phyloP scores from a whole-genome alignment of 1,284 basidiomycete genomes.

The Irpex rosettiformis region DNA sequence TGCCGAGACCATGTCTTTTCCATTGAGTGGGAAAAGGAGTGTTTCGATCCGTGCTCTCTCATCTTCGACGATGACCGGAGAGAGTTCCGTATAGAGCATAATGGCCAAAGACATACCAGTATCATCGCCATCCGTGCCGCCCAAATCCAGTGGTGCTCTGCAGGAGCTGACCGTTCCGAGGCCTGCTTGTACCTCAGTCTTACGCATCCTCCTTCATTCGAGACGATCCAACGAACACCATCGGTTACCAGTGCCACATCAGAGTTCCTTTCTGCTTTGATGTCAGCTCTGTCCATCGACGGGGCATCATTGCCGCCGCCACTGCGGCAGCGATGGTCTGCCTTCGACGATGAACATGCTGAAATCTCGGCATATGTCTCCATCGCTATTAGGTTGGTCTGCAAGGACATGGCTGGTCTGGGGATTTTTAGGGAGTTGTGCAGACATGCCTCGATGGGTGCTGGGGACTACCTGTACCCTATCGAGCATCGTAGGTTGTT shows the following conservation, averaged over 20 bases:
- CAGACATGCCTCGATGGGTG: conserved; percentile 33
- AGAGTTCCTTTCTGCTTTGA: conserved; percentile 18
- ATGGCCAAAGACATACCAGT: conserved; percentile 21
- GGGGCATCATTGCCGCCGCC: conserved; percentile 2
- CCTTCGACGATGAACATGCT: conserved; percentile 25
- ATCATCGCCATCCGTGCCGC: conserved; percentile 43
- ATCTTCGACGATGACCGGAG: conserved; percentile 42
- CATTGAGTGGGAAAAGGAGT: conserved; percentile 47
- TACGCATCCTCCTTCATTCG: conserved; percentile 42
- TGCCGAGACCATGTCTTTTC: conserved; percentile 53
- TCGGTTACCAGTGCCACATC: conserved; percentile 19
- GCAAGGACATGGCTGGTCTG: conserved; percentile 31
- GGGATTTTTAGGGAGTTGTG: conserved; percentile 37
- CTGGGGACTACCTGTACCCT: conserved; percentile 32
- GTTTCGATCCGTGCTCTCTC: conserved; percentile 22
- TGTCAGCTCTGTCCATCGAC: not conserved
- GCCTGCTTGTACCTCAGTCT: conserved; percentile 39
- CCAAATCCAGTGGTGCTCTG: conserved; percentile 38
- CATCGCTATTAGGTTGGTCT: conserved; percentile 45
- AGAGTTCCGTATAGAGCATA: conserved; percentile 40
- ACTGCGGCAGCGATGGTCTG: conserved; percentile 20
- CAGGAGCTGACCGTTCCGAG: conserved; percentile 27
- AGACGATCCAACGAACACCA: conserved; percentile 25
- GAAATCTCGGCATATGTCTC: conserved; percentile 43
- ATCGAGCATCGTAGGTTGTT: conserved; percentile 42